These are phyloP conservation scores for Favolaschia claudopus DNA, from an alignment of 768 basidiomycete species.

Conservation along the genomic window DNA sequence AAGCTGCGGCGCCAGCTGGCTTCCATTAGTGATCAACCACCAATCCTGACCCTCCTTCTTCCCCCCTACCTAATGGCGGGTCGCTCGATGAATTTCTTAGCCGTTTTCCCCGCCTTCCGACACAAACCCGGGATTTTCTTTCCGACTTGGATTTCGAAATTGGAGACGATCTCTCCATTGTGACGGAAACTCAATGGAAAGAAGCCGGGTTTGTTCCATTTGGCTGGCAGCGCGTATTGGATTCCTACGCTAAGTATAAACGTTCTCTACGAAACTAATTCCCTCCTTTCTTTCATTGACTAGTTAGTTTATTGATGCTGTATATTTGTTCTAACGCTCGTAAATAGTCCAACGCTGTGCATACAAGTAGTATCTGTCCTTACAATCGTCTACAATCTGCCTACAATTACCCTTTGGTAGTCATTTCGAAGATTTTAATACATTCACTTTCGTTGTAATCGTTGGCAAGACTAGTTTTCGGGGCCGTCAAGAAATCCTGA, in stretches of 20 bases:
- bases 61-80: neutral
- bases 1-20: no score
- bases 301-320: neutral
- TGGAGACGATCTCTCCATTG: neutral
- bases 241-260: slow-evolving; percentile 5
- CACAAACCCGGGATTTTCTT: neutral
- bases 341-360: neutral
- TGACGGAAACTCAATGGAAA: slow-evolving; percentile 1
- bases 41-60: slow-evolving; percentile 3
- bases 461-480: no score
- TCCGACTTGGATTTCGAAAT: neutral
- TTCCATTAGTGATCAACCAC: no score
- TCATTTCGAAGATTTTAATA: slow-evolving; percentile 2
- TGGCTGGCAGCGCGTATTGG: neutral
- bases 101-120: neutral
- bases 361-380: no score
- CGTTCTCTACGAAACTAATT: neutral
- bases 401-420: slow-evolving; percentile 4
- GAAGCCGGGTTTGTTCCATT: neutral
- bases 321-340: no score
- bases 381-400: no score
- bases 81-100: neutral
- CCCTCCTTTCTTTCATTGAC: neutral
- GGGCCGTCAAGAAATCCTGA: slow-evolving; percentile 5
- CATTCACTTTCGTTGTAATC: slow-evolving; percentile 2